Percentiles rank a stretch among this genome's conserved stretches.
Evolutionary conservation across 768 basidiomycete species (phyloP).

Genomic region (Sporobolomyces roseus): DNA sequence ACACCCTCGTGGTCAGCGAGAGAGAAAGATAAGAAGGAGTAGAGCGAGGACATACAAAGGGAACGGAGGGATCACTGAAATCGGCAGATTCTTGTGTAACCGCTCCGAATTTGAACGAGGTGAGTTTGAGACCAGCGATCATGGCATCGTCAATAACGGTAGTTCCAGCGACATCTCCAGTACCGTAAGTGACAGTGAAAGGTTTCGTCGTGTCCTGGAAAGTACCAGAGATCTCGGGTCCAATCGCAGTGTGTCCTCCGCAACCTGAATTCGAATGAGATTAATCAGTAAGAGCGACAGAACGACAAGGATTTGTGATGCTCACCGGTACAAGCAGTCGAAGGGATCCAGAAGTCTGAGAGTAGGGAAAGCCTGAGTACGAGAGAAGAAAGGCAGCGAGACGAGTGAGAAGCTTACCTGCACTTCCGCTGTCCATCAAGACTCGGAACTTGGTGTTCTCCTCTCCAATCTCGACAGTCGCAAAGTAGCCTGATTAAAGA

Average conservation of each 20-base stretch:
- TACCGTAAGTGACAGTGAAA: constrained; percentile 41
- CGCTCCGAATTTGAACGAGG: constrained; percentile 62
- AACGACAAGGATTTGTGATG: not conserved
- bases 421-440: constrained; percentile 68
- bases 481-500: constrained; percentile 48
- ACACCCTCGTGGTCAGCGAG: not conserved
- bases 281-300: not conserved
- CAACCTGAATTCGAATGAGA: constrained; percentile 16
- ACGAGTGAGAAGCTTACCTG: constrained; percentile 57
- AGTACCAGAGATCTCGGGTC: constrained; percentile 59
- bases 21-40: constrained; percentile 31
- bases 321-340: constrained; percentile 8
- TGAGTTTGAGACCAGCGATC: constrained; percentile 62
- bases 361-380: not conserved
- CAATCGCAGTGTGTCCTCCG: constrained; percentile 66
- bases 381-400: constrained; percentile 46
- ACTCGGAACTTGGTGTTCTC: constrained; percentile 56
- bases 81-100: constrained; percentile 41
- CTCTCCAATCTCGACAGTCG: constrained; percentile 62
- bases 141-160: constrained; percentile 63
- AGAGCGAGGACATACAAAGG: constrained; percentile 54
- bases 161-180: constrained; percentile 63
- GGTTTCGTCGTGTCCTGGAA: constrained; percentile 55
- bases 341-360: constrained; percentile 32
- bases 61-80: constrained; percentile 39